phyloP scores from a whole-genome alignment of 345 rosid species.

The Eutrema yunnanense region DNA sequence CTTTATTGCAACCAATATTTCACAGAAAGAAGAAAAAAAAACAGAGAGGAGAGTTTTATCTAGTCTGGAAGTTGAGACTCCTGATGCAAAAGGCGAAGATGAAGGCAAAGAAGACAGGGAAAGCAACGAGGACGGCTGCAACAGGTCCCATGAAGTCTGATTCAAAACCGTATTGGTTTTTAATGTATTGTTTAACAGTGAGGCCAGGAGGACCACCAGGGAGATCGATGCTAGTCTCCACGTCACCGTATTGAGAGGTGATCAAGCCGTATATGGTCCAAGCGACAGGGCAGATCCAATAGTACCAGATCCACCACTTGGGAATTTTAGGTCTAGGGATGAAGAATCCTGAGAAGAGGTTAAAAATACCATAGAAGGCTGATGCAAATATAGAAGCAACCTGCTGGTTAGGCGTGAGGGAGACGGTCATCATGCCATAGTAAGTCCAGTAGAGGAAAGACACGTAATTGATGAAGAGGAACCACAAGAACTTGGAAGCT shows the following conservation, averaged over 20 bases:
- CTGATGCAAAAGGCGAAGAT: constrained; percentile 67
- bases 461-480: constrained; percentile 67
- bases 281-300: constrained; percentile 79
- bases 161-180: constrained; percentile 56
- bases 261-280: constrained; percentile 72
- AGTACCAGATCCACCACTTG: constrained; percentile 90
- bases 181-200: constrained; percentile 36
- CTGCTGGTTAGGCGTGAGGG: constrained; percentile 84
- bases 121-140: constrained; percentile 54
- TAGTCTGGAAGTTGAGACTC: constrained; percentile 73
- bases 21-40: not conserved
- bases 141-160: constrained; percentile 69
- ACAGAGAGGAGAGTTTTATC: not conserved
- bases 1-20: not conserved
- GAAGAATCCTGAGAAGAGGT: constrained; percentile 83
- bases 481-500: constrained; percentile 67
- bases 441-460: constrained; percentile 89
- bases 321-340: constrained; percentile 84
- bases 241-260: constrained; percentile 63
- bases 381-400: constrained; percentile 72
- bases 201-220: constrained; percentile 30
- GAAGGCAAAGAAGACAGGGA: constrained; percentile 64
- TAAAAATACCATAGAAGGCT: constrained; percentile 68
- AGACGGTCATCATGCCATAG: constrained; percentile 90
- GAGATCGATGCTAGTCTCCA: constrained; percentile 24